Base-by-base conservation (phyloP, 805 yeast genomes). In the Candida qinlingensis region DNA sequence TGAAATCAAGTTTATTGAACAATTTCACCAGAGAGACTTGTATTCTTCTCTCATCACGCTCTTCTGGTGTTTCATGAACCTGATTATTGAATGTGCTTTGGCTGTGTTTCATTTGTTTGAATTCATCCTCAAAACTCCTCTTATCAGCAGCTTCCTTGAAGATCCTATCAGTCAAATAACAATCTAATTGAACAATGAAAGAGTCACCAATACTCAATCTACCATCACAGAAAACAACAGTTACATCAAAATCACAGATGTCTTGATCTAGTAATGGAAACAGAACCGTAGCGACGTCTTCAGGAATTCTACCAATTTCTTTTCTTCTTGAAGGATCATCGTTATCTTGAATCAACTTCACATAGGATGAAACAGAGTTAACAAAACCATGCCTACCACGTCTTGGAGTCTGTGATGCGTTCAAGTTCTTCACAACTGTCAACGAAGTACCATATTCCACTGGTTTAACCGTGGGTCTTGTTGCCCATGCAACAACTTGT, bases 231-330 rank as follows among this genome's bases (percentile, higher is more conserved):
- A 74, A 79, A 7, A 85, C 72, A 35, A 87, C 72, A 0, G 79
- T 73, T 1, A 80, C 80, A 37, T 76, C 76, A 55, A 87, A 81
- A 2, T 61, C 59, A 37, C 85, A 76, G 4, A 80, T 70, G 7
- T 72, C 70, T 8, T 76, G 64, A 46, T 79, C 86, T 3, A 87
- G 47, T 33, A 90, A 69, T 0, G 95, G 89, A 4, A 83, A 76
- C 8, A 91, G 60, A 9, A 83, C 74, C 5, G 75, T 66, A 0
- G 96, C 89, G 31, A 80, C 70, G 44, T 80, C 85, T 53, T 84
- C 90, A 0, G 87, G 83, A 1, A 87, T 61, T 54, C 96, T 75
- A 0, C 94, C 97, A 31, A 91, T 70, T 60, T 87, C 96, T 50
- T 85, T 62, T 19, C 63, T 53, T 26, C 50, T 54, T 4, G 53